Evolutionary conservation across 352 stramenopile genomes (phyloP), one percentile per base, ranked within the genome.

Genomic region (Phytophthora megakarya): DNA sequence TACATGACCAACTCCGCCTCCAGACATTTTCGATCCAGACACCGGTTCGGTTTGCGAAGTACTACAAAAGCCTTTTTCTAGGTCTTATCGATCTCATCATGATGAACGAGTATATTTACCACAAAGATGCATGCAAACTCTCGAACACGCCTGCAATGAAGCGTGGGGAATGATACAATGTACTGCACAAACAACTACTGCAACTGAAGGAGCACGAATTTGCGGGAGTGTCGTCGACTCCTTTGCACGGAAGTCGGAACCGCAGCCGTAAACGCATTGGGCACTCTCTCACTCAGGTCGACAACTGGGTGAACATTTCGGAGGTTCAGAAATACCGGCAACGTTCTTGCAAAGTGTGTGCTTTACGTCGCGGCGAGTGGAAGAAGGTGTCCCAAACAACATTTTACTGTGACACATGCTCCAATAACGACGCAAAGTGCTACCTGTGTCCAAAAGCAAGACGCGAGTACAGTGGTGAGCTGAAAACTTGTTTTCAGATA

Each of bases 11-110:
- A 35, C 30, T 12, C 30, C 30, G 8, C 30, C 30, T 35, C 2
- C 3, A 35, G 13, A 61, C 11, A 25, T 71, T 61, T 30, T 77
- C 64, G 0, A 39, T 73, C 0, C 65, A 77, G 46, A 37, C 39
- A 2, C 51, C 19, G 7, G 16, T 37, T 35, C 15, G 13, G 6
- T 35, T 49, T 35, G 7, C 22, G 16, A 51, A 51, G 28, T 51
- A 51, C n/a, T 51, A 39, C 26, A 32, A 32, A 9, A 32, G 26
- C 5, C 26, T 9, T 4, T 9, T 51, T 18, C 25, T 51, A 39
- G 44, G 44, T 4, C 11, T 40, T 10, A 23, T 51, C 12, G 44
- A 51, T 39, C 11, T 39, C 26, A 26, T n/a, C 4, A 15, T 51
- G 13, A 26, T 51, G 25, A 51, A 39, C 21, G 26, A 7, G 10